Evolutionary conservation across 2,329 filamentous ascomycete genomes (phyloP).

Genomic region (Alternaria metachromatica): DNA sequence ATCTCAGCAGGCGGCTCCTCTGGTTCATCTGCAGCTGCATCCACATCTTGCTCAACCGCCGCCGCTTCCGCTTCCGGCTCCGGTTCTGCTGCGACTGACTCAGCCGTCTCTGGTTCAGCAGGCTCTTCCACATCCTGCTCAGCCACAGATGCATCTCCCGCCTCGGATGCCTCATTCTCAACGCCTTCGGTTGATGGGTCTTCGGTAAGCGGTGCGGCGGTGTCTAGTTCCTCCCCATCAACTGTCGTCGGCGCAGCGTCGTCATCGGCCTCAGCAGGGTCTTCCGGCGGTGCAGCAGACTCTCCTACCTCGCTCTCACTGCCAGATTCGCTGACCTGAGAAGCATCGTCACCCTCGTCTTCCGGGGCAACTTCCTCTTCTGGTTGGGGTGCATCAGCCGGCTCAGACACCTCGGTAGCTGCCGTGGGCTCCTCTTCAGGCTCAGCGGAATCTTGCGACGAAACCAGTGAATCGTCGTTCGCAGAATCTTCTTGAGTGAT

Average conservation of each 20-base stretch:
- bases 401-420: slow-evolving; percentile 2
- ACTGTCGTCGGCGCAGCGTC: not conserved
- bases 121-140: not conserved
- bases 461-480: slow-evolving; percentile 2
- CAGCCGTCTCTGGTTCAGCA: slow-evolving; percentile 5
- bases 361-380: not conserved
- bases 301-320: not conserved
- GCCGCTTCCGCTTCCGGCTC: not conserved
- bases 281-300: not conserved
- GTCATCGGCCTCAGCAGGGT: not conserved
- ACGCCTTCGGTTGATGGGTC: not conserved
- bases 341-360: not conserved
- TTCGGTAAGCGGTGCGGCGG: not conserved
- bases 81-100: not conserved
- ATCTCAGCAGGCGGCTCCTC: not conserved
- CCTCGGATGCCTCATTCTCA: not conserved
- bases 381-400: slow-evolving; percentile 1
- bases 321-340: not conserved
- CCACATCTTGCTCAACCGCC: not conserved
- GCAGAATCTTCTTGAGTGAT: not conserved
- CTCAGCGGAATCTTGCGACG: slow-evolving; percentile 4
- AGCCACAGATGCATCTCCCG: not conserved
- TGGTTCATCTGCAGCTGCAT: not conserved
- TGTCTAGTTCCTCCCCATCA: not conserved
- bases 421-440: slow-evolving; percentile 3